These are phyloP conservation scores for Gardenia jasminoides DNA, from an alignment of 257 asterid genomes.

Conservation along the genomic window DNA sequence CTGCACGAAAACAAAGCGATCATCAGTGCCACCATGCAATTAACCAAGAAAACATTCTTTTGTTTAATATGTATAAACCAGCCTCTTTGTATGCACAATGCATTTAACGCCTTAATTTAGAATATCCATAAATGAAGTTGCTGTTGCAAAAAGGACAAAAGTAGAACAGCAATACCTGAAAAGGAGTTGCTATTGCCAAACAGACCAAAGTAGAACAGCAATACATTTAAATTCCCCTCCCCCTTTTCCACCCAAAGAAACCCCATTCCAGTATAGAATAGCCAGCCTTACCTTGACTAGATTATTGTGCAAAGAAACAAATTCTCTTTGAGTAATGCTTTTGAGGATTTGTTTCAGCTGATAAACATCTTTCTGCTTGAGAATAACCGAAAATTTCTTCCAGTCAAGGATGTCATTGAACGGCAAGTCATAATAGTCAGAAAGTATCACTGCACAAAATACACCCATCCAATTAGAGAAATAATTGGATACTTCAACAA, in stretches of 20 bases:
- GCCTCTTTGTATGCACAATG: neutral
- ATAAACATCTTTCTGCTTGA: constrained; percentile 86
- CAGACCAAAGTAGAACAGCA: neutral
- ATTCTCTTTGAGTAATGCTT: constrained; percentile 67
- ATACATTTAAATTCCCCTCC: neutral
- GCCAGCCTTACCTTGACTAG: constrained; percentile 66
- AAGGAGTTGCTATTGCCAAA: too few relatives aligned
- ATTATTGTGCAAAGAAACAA: constrained; percentile 74
- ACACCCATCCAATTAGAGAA: constrained; percentile 11
- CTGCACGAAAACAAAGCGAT: constrained; percentile 34
- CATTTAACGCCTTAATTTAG: neutral
- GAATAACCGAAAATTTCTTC: constrained; percentile 75
- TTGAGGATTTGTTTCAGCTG: constrained; percentile 88
- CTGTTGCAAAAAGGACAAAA: neutral
- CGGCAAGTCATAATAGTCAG: constrained; percentile 91
- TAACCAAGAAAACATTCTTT: neutral
- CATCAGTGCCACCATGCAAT: neutral
- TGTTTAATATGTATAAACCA: neutral
- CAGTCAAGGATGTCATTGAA: constrained; percentile 86
- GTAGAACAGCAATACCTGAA: neutral
- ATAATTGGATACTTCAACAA: constrained; percentile 6
- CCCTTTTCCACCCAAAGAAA: neutral
- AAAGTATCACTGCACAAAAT: constrained; percentile 79
- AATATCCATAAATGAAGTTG: neutral
- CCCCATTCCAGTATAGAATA: neutral